Base-by-base conservation (phyloP, 805 yeast genomes). In the Cyberlindnera sargentensis region DNA sequence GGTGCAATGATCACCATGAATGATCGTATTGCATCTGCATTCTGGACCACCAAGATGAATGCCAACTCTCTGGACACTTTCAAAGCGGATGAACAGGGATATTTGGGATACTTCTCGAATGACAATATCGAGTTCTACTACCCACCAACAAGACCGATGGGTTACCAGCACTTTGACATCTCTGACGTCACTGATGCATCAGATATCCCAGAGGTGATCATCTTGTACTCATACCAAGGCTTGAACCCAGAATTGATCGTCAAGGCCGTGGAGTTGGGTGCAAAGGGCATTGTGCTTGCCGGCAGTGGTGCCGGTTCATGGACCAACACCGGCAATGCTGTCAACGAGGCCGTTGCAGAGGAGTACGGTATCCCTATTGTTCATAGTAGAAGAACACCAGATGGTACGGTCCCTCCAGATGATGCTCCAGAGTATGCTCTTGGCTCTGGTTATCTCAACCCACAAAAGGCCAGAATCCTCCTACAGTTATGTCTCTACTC, bases 31-130 rank as follows among this genome's bases (percentile, higher is more conserved):
- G 78, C 82, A 6, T 75, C 83, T 8, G 86, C 85, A 3, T 78
- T 75, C 61, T 80, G 78, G 55, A 75, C 78, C 44, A 80, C 84
- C 39, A 81, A 81, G 61, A 71, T 80, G 15, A 80, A 80, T 52
- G 84, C 86, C 32, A 81, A 81, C 57, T 70, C 83, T 6, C 61
- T 80, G 45, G 85, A 81, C 53, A 79, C 87, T 2, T 81, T 81
- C 66, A 78, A 76, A 56, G 68, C 73, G n/a, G 72, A 70, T 31
- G 82, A 83, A 52, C 83, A 78, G 57, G 87, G 87, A 5, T 80
- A 76, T 55, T 61, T 81, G 51, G 88, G 88, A 5, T 77, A 77
- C 50, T 80, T 81, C 57, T 80, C 79, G 31, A 78, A 80, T 55
- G 76, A 80, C 48, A 78, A 76, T 53, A 71, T 80, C 24, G 79